Base-by-base conservation (phyloP, 2,329 filamentous ascomycete genomes). In the Nigrograna mackinnonii region DNA sequence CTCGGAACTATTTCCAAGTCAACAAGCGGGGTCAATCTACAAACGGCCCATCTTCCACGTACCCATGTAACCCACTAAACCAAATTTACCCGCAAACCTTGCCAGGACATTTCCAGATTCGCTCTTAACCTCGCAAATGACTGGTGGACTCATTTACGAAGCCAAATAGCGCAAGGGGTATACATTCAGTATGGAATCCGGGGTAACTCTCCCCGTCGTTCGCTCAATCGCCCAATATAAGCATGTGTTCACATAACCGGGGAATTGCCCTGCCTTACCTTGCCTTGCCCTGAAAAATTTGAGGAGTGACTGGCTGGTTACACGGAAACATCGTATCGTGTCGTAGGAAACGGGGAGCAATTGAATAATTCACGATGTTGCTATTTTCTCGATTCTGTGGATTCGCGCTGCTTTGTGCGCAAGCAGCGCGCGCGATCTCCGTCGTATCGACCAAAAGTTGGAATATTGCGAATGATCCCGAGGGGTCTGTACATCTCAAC, bases 401-500 rank as follows among this genome's bases (percentile, higher is more conserved):
- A n/a, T n/a, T n/a, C n/a, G n/a, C n/a, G n/a, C n/a, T n/a, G 31
- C 31, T 33, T 12, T 12, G 11, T 13, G 16, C 16, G 16, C 22
- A 17, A 13, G 12, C 22, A 12, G 19, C 16, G 19, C 20, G 22
- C 9, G 52, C 59, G 5, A 48, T 66, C 6, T 62, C 63, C 3
- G 19, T 66, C 2, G 54, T 50, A 2, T 60, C 57, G 2, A 60
- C 53, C 2, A 57, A 54, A 2, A 54, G 44, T 6, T 64, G 55
- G 46, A 62, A 67, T 26, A 60, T 67, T 36, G 52, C 53, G 19
- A 61, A 61, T 22, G 64, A 67, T 41, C 55, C 62, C 3, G 57
- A 67, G 40, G 64, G 64, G 7, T 64, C 58, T 2, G 63, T 66
- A 6, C 63, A 55, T 7, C 52, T 79, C 33, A 79, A 78, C 48